Conservation (phyloP, 148 eudicot genomes). For the Limonium bicolor region DNA sequence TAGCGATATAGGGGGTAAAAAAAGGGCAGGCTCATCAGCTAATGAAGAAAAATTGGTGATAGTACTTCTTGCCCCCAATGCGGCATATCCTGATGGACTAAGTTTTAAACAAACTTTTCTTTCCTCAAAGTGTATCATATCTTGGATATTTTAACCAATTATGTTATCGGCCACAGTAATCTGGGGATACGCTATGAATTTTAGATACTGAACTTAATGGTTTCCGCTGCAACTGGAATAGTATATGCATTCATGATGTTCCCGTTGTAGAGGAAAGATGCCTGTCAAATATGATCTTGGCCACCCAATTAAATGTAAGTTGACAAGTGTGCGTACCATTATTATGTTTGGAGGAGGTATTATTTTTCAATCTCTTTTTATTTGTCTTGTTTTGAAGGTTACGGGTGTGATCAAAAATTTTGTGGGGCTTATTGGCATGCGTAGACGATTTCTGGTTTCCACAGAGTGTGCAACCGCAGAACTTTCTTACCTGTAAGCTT, state of each 20-base stretch:
- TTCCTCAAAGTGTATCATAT: no score
- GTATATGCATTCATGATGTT: constrained; percentile 81
- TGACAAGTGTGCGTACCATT: no score
- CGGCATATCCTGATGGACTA: no score
- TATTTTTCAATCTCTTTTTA: not conserved
- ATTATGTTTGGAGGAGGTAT: not conserved
- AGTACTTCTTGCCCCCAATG: no score
- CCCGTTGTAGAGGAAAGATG: constrained; percentile 93
- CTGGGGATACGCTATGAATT: not conserved
- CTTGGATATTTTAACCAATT: no score
- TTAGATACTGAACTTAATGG: constrained; percentile 49
- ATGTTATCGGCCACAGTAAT: no score
- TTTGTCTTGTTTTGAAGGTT: constrained; percentile 27
- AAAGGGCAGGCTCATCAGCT: no score
- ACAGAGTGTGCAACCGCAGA: constrained; percentile 40
- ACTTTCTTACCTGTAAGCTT: constrained; percentile 61
- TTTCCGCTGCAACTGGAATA: constrained; percentile 49
- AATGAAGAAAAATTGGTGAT: no score
- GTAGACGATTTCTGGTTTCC: constrained; percentile 23
- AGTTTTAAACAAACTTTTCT: no score
- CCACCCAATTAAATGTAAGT: constrained; percentile 68
- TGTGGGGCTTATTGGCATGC: constrained; percentile 89
- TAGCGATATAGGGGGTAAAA: no score
- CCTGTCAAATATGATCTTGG: constrained; percentile 47
- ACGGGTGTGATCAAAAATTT: constrained; percentile 86